These are phyloP conservation scores for Amphicarpaea edgeworthii DNA, from an alignment of 306 rosid species.

Conservation along the genomic window DNA sequence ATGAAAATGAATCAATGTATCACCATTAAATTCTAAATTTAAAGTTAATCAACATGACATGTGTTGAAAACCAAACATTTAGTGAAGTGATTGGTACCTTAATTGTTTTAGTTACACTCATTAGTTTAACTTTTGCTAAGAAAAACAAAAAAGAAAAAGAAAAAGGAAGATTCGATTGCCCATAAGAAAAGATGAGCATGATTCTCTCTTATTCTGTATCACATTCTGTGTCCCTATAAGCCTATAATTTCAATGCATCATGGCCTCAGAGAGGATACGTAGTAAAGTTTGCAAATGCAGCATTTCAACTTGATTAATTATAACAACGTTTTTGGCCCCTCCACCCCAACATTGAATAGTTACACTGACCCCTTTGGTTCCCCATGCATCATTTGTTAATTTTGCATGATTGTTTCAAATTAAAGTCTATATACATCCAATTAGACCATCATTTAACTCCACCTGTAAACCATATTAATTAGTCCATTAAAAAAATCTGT, in stretches of 20 bases:
- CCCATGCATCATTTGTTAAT: conserved; percentile 57
- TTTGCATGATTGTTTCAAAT: conserved; percentile 48
- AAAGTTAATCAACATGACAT: neutral
- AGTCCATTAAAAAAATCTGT: too few species aligned
- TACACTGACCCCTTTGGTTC: conserved; percentile 55
- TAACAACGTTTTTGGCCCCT: conserved; percentile 56
- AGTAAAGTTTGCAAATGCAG: conserved; percentile 38
- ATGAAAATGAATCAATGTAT: too few species aligned
- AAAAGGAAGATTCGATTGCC: conserved; percentile 49
- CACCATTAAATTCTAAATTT: too few species aligned
- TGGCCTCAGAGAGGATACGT: conserved; percentile 28
- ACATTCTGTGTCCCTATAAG: conserved; percentile 16
- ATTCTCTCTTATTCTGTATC: conserved; percentile 33
- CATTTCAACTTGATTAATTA: conserved; percentile 47
- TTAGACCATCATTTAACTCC: conserved; percentile 42
- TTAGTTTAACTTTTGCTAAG: conserved; percentile 34
- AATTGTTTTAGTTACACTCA: neutral
- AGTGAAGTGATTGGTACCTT: conserved; percentile 8
- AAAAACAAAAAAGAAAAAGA: conserved; percentile 22
- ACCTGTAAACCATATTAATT: conserved; percentile 46
- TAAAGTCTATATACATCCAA: conserved; percentile 54
- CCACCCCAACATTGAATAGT: conserved; percentile 52
- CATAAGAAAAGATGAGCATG: conserved; percentile 42
- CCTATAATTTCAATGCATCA: neutral
- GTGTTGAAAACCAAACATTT: neutral